Conservation (phyloP, 2,329 filamentous ascomycete genomes). For the Laburnicola sp. region DNA sequence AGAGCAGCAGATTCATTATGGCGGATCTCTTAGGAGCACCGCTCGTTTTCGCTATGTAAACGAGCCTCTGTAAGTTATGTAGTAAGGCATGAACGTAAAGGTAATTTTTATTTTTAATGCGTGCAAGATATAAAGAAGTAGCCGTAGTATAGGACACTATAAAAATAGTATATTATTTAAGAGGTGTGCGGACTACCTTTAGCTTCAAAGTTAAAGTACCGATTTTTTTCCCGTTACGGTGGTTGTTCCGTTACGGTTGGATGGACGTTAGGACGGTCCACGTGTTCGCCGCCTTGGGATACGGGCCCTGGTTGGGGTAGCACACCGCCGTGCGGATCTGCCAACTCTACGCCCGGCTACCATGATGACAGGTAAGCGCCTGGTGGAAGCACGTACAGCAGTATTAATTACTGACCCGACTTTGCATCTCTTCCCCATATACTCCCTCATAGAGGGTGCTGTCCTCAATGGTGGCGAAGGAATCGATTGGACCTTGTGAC, state of each 20-base stretch:
- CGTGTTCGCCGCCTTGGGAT: neutral
- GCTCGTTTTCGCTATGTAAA: conserved; percentile 8
- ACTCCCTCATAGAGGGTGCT: neutral
- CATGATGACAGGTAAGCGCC: conserved; percentile 2
- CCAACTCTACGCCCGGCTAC: neutral
- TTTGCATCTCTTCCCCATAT: neutral
- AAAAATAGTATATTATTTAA: conserved; percentile 8
- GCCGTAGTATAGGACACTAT: conserved; percentile 3
- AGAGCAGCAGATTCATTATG: conserved; percentile 7
- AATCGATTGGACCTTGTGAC: neutral
- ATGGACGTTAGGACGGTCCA: neutral
- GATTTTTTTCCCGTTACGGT: too few relatives aligned
- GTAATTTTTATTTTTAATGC: conserved; percentile 8
- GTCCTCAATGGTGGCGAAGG: neutral
- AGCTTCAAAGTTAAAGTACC: conserved; percentile 8
- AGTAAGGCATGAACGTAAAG: conserved; percentile 6
- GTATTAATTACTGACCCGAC: conserved; percentile 1
- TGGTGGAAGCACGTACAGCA: neutral
- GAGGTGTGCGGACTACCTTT: conserved; percentile 4
- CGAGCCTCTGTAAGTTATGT: conserved; percentile 6
- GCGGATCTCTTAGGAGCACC: conserved; percentile 6
- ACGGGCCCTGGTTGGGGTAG: neutral
- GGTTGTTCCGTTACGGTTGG: conserved; percentile 4
- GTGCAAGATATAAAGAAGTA: conserved; percentile 7
- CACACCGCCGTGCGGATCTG: neutral